A percentile compares a stretch with the other conserved stretches of the same genome.
Conservation (phyloP, 352 stramenopile genomes). For the Pythium volutum region DNA sequence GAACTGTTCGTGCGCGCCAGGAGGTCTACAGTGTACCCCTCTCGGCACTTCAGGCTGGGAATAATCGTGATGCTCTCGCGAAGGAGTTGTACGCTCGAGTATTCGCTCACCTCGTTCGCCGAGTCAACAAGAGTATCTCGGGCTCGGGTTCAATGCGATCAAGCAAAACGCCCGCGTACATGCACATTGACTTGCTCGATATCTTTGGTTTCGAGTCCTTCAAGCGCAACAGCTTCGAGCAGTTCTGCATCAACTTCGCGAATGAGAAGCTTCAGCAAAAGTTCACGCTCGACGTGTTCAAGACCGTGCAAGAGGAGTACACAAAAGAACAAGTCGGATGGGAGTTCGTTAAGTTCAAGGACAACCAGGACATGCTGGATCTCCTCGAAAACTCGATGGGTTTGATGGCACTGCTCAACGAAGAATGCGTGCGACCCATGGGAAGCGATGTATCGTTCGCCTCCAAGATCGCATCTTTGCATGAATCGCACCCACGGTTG, state of each 20-base stretch:
- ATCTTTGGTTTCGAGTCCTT: conserved; percentile 98
- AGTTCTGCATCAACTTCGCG: conserved; percentile 96
- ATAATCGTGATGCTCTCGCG: conserved; percentile 92
- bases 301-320: conserved; percentile 86
- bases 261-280: conserved; percentile 95
- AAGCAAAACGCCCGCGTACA: conserved; percentile 37
- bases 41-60: conserved; percentile 64
- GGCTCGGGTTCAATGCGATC: conserved; percentile 41
- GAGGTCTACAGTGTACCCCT: conserved; percentile 84
- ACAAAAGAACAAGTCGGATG: conserved; percentile 64
- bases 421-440: conserved; percentile 89
- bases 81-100: conserved; percentile 95
- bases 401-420: conserved; percentile 87
- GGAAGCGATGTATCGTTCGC: conserved; percentile 84
- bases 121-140: conserved; percentile 83
- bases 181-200: conserved; percentile 94
- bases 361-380: conserved; percentile 91
- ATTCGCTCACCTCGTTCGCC: conserved; percentile 93
- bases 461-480: conserved; percentile 84
- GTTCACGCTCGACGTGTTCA: conserved; percentile 86
- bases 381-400: conserved; percentile 89
- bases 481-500: conserved; percentile 75
- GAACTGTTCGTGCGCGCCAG: conserved; percentile 75
- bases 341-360: conserved; percentile 82
- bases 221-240: conserved; percentile 91